A percentile compares a stretch with the other conserved stretches of the same genome.
Evolutionary conservation across 169 alveolate species (phyloP).

Genomic region (Cryptosporidium meleagridis): DNA sequence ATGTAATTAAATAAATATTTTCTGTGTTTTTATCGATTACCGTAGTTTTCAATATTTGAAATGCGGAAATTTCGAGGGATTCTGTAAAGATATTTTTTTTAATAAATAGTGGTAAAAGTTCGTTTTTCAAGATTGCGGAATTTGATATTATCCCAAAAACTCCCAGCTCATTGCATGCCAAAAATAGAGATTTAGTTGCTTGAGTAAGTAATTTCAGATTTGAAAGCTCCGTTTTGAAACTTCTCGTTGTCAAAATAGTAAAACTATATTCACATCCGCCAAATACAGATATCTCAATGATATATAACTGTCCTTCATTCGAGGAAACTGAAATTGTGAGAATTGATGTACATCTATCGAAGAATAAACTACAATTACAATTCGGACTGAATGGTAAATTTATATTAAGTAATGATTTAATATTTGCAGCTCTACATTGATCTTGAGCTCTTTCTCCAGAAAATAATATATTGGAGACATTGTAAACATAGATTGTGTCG

Average conservation of each 20-base stretch:
- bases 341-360: conserved; percentile 7
- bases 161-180: not conserved
- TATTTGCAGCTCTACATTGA: not conserved
- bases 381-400: conserved; percentile 21
- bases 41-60: not conserved
- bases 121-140: not conserved
- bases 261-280: not conserved
- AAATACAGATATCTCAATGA: not conserved
- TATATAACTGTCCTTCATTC: conserved; percentile 19
- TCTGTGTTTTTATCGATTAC: not conserved
- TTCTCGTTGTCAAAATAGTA: not conserved
- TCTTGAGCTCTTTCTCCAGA: not conserved
- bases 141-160: not conserved
- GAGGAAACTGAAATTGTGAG: conserved; percentile 26
- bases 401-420: conserved; percentile 19
- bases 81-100: not conserved
- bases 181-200: not conserved
- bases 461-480: not conserved
- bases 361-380: conserved; percentile 22
- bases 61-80: not conserved
- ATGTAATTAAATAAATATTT: conserved; percentile 10
- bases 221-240: not conserved
- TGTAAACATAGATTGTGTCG: not conserved
- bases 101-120: conserved; percentile 18
- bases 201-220: conserved; percentile 13